Evolutionary conservation across 768 basidiomycete species (phyloP).

Genomic region (Kwoniella europaea): DNA sequence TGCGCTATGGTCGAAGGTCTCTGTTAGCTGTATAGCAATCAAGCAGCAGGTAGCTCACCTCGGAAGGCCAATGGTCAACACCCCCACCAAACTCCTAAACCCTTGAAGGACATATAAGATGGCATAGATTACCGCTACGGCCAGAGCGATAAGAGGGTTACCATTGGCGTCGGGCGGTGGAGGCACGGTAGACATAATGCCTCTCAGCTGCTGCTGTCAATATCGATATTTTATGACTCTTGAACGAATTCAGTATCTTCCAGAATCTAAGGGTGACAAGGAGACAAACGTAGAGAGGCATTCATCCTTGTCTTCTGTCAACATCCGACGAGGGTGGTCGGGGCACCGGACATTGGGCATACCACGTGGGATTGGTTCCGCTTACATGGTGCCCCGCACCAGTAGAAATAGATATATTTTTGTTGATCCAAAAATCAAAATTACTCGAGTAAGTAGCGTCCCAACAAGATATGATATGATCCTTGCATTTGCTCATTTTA

Average conservation of each 20-base stretch:
- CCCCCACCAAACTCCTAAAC: conserved; percentile 65
- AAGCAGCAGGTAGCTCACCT: conserved; percentile 58
- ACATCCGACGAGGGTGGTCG: too few species aligned
- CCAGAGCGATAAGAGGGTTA: conserved; percentile 52
- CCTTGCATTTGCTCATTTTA: not conserved
- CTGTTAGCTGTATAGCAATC: conserved; percentile 15
- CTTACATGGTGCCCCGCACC: too few species aligned
- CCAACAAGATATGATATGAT: not conserved
- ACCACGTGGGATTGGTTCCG: too few species aligned
- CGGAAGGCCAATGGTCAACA: conserved; percentile 82
- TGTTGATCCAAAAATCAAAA: conserved; percentile 11
- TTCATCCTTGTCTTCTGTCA: too few species aligned
- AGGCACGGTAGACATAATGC: conserved; percentile 21
- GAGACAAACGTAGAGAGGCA: too few species aligned
- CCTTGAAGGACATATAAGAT: conserved; percentile 53
- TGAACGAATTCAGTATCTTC: too few species aligned
- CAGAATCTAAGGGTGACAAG: too few species aligned
- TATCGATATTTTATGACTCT: too few species aligned
- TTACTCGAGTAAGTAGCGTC: not conserved
- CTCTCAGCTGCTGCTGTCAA: not conserved
- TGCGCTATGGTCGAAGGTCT: conserved; percentile 32
- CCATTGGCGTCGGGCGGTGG: conserved; percentile 32
- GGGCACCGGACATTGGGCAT: too few species aligned
- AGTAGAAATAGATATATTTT: not conserved
- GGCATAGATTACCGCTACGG: conserved; percentile 52